These are phyloP conservation scores for Millerozyma acaciae DNA, from an alignment of 805 yeast genomes.

Conservation along the genomic window DNA sequence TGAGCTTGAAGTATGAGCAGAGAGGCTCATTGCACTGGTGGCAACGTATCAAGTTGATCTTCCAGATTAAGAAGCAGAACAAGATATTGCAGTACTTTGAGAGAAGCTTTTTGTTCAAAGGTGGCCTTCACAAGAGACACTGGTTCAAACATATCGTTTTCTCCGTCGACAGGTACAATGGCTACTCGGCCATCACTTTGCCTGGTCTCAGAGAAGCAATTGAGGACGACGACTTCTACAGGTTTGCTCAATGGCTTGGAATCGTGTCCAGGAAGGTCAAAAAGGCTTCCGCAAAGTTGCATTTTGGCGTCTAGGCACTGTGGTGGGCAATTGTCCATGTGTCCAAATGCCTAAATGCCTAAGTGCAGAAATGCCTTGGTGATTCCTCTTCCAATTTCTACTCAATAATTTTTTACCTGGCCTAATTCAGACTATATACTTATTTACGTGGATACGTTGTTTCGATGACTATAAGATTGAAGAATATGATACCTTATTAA, in stretches of 20 bases:
- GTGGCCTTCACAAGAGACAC: constrained; percentile 46
- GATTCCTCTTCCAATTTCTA: too few species aligned
- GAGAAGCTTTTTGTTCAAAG: constrained; percentile 45
- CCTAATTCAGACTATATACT: too few species aligned
- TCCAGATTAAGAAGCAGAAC: constrained; percentile 31
- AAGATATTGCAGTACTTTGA: constrained; percentile 45
- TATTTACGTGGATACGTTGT: too few species aligned
- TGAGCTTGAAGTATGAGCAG: constrained; percentile 29
- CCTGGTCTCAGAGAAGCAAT: constrained; percentile 61
- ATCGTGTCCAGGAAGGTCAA: constrained; percentile 38
- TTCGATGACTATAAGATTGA: too few species aligned
- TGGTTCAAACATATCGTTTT: constrained; percentile 65
- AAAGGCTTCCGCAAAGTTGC: too few species aligned
- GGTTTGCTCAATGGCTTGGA: constrained; percentile 42
- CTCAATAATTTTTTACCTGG: too few species aligned
- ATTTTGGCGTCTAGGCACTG: too few species aligned
- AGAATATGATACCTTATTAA: too few species aligned
- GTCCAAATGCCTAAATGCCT: too few species aligned
- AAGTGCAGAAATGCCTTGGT: too few species aligned
- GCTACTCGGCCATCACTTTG: constrained; percentile 48
- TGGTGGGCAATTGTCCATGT: too few species aligned
- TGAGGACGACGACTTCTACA: constrained; percentile 41
- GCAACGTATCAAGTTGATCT: constrained; percentile 30
- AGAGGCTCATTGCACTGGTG: constrained; percentile 32
- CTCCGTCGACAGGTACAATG: constrained; percentile 55